These are phyloP conservation scores for Dendrocalamus latiflorus DNA, from an alignment of 202 grass and related monocot species.

Conservation along the genomic window DNA sequence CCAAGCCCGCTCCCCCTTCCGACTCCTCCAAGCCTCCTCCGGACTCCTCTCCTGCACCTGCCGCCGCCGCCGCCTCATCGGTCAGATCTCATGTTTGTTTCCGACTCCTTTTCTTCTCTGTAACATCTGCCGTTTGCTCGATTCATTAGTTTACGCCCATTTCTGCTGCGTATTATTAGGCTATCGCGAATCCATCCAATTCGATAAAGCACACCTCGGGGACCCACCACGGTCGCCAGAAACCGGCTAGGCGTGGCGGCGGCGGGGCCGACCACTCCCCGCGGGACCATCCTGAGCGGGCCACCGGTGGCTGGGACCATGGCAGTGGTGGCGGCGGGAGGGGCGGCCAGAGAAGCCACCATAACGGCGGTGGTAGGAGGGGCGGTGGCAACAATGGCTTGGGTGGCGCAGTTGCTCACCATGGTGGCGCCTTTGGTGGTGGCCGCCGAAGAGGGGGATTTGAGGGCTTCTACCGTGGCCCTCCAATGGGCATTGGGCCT, in stretches of 20 bases:
- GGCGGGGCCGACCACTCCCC: constrained; percentile 33
- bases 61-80: constrained; percentile 14
- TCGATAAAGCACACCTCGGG: constrained; percentile 14
- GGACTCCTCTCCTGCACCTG: background rate
- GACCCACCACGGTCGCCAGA: constrained; percentile 33
- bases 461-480: constrained; percentile 38
- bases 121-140: background rate
- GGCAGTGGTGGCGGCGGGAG: constrained; percentile 6
- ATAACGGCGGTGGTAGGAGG: constrained; percentile 26
- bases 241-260: constrained; percentile 9
- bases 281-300: constrained; percentile 28
- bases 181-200: constrained; percentile 9
- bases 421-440: background rate
- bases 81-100: constrained; percentile 34
- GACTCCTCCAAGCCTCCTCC: constrained; percentile 20
- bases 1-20: constrained; percentile 12
- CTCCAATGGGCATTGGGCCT: constrained; percentile 18
- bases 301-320: constrained; percentile 30
- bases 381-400: background rate
- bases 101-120: no score
- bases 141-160: background rate
- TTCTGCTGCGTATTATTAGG: background rate
- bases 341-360: constrained; percentile 34
- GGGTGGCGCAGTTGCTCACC: constrained; percentile 2
- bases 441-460: constrained; percentile 33